These are phyloP conservation scores for Poa annua DNA, from an alignment of 176 grass and related monocot genomes.

Conservation along the genomic window DNA sequence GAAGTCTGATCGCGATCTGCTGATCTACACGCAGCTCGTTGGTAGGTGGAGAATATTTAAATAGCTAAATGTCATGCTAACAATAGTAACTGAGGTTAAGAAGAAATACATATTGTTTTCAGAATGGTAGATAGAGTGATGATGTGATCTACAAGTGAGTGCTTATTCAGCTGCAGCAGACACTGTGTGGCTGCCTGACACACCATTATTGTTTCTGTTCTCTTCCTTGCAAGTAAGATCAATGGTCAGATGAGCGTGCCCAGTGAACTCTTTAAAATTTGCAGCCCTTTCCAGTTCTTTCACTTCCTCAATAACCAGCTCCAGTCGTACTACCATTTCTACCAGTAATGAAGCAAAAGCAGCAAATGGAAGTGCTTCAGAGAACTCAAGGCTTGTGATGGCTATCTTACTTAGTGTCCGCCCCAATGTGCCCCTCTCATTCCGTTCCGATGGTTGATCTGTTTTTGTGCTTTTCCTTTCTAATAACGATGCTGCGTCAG, in stretches of 20 bases:
- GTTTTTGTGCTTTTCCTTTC: slow-evolving; percentile 47
- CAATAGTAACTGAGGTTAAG: slow-evolving; percentile 26
- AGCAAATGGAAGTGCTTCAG: slow-evolving; percentile 84
- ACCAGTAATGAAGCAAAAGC: slow-evolving; percentile 90
- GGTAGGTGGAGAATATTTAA: background rate
- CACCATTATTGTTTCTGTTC: slow-evolving; percentile 38
- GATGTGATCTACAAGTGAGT: slow-evolving; percentile 21
- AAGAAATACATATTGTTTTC: slow-evolving; percentile 10
- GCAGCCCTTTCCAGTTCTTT: slow-evolving; percentile 70
- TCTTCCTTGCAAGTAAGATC: slow-evolving; percentile 54
- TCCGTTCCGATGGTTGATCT: slow-evolving; percentile 35
- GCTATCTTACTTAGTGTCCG: slow-evolving; percentile 86
- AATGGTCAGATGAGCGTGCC: slow-evolving; percentile 50
- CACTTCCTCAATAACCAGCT: slow-evolving; percentile 92
- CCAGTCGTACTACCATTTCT: slow-evolving; percentile 86
- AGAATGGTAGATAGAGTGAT: background rate
- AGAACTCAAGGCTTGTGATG: slow-evolving; percentile 82
- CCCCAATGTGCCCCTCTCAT: slow-evolving; percentile 48
- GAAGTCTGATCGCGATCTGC: background rate
- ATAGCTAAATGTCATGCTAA: slow-evolving; percentile 16
- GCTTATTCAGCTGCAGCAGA: slow-evolving; percentile 45
- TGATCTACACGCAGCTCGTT: background rate
- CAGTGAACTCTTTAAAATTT: slow-evolving; percentile 73
- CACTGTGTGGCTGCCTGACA: slow-evolving; percentile 37
- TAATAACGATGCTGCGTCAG: slow-evolving; percentile 50